Percentiles rank a stretch among this genome's conserved stretches.
phyloP scores from a whole-genome alignment of 495 filamentous ascomycete species.

The Penicillium maclennaniae region DNA sequence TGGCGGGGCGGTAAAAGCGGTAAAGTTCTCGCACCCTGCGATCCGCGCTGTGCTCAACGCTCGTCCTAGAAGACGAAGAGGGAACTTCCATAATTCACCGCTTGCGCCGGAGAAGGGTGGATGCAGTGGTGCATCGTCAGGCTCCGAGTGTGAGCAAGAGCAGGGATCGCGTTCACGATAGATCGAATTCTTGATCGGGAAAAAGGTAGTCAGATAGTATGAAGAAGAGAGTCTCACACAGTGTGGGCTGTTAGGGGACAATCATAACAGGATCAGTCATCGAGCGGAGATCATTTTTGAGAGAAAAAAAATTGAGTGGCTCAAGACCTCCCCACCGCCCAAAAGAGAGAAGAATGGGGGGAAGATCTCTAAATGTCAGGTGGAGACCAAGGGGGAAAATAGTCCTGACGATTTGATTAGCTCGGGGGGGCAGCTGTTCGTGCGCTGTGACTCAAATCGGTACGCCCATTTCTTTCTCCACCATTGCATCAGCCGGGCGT shows the following conservation, averaged over 20 bases:
- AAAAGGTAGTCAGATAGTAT: background rate
- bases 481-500: conserved; percentile 11
- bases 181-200: background rate
- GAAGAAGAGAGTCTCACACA: background rate
- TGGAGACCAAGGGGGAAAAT: conserved; percentile 9
- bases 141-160: background rate
- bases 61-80: background rate
- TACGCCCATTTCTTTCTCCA: conserved; percentile 14
- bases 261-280: conserved; percentile 2
- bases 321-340: conserved; percentile 5
- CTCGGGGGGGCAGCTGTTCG: conserved; percentile 1
- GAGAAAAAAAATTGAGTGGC: background rate
- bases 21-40: conserved; percentile 38
- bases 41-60: conserved; percentile 7
- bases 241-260: background rate
- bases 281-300: background rate
- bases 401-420: conserved; percentile 17
- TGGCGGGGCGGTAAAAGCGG: conserved; percentile 36
- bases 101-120: conserved; percentile 1
- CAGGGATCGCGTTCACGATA: background rate
- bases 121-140: conserved; percentile 17
- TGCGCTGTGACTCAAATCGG: conserved; percentile 17
- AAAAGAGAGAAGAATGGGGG: background rate
- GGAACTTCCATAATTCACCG: conserved; percentile 15
- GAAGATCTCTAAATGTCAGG: background rate